A percentile compares a stretch with the other conserved stretches of the same genome.
These are phyloP conservation scores for Pittosporum tobira DNA, from an alignment of 129 eudicot genomes.

Conservation along the genomic window DNA sequence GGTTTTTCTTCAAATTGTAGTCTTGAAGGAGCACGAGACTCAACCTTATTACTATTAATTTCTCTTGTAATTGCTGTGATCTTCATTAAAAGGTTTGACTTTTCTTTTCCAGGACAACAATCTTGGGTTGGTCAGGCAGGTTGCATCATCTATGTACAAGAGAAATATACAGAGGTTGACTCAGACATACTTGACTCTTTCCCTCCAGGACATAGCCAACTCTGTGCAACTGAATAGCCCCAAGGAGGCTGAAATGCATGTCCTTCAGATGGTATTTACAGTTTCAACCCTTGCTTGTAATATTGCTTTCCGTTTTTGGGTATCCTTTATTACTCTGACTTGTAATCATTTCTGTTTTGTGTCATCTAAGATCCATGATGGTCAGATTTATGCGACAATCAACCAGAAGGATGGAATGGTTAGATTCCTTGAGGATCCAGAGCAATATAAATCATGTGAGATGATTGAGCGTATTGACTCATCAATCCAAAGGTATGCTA, in stretches of 20 bases:
- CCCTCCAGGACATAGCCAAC: conserved; percentile 89
- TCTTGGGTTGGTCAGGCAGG: conserved; percentile 93
- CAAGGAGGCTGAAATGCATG: conserved; percentile 97
- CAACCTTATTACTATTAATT: not conserved
- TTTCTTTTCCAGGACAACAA: conserved; percentile 59
- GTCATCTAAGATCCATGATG: conserved; percentile 64
- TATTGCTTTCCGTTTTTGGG: not conserved
- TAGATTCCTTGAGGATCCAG: conserved; percentile 96
- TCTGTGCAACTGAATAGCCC: conserved; percentile 67
- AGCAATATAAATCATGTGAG: conserved; percentile 86
- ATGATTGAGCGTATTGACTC: conserved; percentile 89
- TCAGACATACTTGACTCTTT: conserved; percentile 85
- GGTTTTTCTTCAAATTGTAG: not conserved
- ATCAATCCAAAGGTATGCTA: conserved; percentile 67
- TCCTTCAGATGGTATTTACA: conserved; percentile 78
- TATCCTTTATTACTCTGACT: not conserved
- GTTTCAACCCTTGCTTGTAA: conserved; percentile 1
- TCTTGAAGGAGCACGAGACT: not conserved
- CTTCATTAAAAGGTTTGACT: too few species aligned
- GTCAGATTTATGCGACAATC: conserved; percentile 84
- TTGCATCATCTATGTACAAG: conserved; percentile 75
- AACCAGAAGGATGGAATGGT: conserved; percentile 99
- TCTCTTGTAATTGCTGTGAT: not conserved
- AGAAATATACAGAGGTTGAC: conserved; percentile 92
- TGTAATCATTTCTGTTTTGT: not conserved